A percentile compares a stretch with the other conserved stretches of the same genome.
phyloP scores from a whole-genome alignment of 23 red algal species.

The Gracilaria domingensis region DNA sequence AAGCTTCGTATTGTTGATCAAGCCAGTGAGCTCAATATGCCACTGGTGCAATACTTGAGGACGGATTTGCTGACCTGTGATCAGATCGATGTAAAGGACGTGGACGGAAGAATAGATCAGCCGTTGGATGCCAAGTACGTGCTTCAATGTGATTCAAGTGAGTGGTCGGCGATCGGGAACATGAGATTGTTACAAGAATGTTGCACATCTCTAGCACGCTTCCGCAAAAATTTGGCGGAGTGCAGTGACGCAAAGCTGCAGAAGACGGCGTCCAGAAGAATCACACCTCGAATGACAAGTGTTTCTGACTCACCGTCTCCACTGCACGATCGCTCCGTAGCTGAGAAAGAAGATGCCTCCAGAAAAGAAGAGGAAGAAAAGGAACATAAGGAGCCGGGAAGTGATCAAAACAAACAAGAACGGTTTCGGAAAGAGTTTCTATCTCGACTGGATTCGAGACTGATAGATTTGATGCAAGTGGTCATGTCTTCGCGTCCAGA shows the following conservation, averaged over 20 bases:
- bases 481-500: slow-evolving; percentile 24
- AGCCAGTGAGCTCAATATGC: neutral
- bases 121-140: neutral
- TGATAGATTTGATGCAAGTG: slow-evolving; percentile 44
- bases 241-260: neutral
- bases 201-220: neutral
- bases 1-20: neutral
- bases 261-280: slow-evolving; percentile 6
- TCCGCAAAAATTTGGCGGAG: slow-evolving; percentile 19
- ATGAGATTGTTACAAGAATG: slow-evolving; percentile 38
- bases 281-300: slow-evolving; percentile 26
- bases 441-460: slow-evolving; percentile 24
- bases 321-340: neutral
- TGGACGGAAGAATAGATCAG: neutral
- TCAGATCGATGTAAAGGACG: neutral
- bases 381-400: neutral
- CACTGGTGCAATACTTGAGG: slow-evolving; percentile 13
- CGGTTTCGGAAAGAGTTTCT: slow-evolving; percentile 37
- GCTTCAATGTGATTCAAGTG: neutral
- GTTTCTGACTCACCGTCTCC: neutral
- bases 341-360: neutral
- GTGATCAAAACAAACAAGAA: slow-evolving; percentile 7
- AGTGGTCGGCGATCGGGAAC: slow-evolving; percentile 38
- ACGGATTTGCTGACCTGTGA: slow-evolving; percentile 38
- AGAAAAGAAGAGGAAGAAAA: neutral